Percentiles rank a stretch among this genome's conserved stretches.
These are phyloP conservation scores for Yueomyces sp. DNA, from an alignment of 805 yeast genomes.

Conservation along the genomic window DNA sequence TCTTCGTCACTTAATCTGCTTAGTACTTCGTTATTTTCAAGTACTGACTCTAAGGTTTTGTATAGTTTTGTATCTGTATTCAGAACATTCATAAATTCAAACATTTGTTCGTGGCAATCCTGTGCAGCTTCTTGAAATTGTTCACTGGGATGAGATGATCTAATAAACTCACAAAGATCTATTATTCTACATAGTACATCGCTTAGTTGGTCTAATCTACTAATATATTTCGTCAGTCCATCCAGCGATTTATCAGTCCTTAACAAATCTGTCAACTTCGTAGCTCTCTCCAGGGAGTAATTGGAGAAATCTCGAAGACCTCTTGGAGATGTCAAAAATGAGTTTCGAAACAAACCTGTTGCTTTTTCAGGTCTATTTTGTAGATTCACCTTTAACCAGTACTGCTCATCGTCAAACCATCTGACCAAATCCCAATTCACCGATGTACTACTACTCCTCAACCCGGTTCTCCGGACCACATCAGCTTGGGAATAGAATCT, in stretches of 20 bases:
- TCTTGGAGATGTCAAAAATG: slow-evolving; percentile 50
- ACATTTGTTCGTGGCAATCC: slow-evolving; percentile 74
- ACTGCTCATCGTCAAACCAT: neutral
- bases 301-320: slow-evolving; percentile 60
- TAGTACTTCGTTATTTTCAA: slow-evolving; percentile 26
- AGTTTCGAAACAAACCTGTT: slow-evolving; percentile 66
- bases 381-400: neutral
- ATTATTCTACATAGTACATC: slow-evolving; percentile 86
- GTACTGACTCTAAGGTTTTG: slow-evolving; percentile 40
- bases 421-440: neutral
- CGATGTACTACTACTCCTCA: too few relatives aligned
- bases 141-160: slow-evolving; percentile 74
- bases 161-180: slow-evolving; percentile 82
- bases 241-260: slow-evolving; percentile 30
- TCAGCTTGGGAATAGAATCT: too few relatives aligned
- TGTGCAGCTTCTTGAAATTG: slow-evolving; percentile 72
- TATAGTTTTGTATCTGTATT: slow-evolving; percentile 74
- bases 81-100: slow-evolving; percentile 83
- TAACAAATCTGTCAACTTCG: slow-evolving; percentile 45
- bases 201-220: slow-evolving; percentile 68
- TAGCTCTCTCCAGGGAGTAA: slow-evolving; percentile 53
- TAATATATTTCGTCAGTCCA: slow-evolving; percentile 38
- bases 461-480: too few relatives aligned
- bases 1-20: slow-evolving; percentile 54
- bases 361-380: neutral